Percentiles rank a stretch among this genome's conserved stretches.
phyloP scores from a whole-genome alignment of 148 eudicot genomes.

The Simmondsia chinensis region DNA sequence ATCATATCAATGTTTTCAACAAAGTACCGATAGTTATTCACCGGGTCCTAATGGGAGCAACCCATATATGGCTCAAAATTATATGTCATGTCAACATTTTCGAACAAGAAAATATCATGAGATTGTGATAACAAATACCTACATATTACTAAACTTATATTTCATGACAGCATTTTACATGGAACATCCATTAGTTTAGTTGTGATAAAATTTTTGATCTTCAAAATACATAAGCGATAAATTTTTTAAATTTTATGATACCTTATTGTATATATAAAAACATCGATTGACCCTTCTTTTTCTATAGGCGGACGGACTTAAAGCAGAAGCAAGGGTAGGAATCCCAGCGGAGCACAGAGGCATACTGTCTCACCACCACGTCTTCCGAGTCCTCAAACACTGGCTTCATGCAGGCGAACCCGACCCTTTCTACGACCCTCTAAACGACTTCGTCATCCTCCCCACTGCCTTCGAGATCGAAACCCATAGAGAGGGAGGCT shows the following conservation, averaged over 20 bases:
- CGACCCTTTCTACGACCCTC: constrained; percentile 89
- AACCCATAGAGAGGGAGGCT: constrained; percentile 31
- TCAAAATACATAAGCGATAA: background rate
- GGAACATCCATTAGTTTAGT: too few species aligned
- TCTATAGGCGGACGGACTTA: constrained; percentile 85
- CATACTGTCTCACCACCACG: constrained; percentile 72
- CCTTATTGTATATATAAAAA: background rate
- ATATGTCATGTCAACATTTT: too few species aligned
- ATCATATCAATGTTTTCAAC: too few species aligned
- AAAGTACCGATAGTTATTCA: too few species aligned
- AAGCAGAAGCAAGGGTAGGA: constrained; percentile 93
- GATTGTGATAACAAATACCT: too few species aligned
- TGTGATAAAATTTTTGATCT: too few species aligned
- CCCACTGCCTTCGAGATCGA: constrained; percentile 74
- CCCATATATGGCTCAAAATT: too few species aligned
- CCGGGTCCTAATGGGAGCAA: too few species aligned
- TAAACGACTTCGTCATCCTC: constrained; percentile 80
- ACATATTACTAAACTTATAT: too few species aligned
- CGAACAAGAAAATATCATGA: too few species aligned
- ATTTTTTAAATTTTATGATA: too few species aligned
- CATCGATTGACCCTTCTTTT: constrained; percentile 4
- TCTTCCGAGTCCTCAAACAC: constrained; percentile 73
- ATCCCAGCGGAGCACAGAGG: constrained; percentile 95
- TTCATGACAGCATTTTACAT: too few species aligned
- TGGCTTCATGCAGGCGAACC: constrained; percentile 85